phyloP scores from a whole-genome alignment of 1,284 basidiomycete genomes.

The Trichosporon sp. region DNA sequence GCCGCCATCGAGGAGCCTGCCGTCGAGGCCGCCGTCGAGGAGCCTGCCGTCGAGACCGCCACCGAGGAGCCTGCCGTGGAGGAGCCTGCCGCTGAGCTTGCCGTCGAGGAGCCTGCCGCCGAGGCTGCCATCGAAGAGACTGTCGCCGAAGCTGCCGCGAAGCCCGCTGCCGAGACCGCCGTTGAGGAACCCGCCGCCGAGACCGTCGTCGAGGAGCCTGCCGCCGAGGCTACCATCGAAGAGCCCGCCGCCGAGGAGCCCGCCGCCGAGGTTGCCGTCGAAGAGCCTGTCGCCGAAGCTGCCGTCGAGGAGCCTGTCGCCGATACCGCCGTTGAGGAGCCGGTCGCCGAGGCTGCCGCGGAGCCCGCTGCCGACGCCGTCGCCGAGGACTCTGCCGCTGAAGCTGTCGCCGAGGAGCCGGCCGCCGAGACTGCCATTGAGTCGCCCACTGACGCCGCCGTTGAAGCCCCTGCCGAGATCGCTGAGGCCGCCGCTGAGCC shows the following conservation, averaged over 20 bases:
- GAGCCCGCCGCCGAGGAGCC: no score
- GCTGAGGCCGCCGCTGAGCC: no score
- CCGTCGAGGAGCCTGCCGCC: not conserved
- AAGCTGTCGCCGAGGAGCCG: no score
- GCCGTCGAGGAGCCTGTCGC: not conserved
- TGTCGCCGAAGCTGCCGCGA: not conserved
- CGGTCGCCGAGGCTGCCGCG: not conserved
- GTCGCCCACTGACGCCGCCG: not conserved
- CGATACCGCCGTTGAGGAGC: not conserved
- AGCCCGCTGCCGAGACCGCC: not conserved
- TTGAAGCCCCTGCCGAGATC: no score
- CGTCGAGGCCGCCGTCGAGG: not conserved
- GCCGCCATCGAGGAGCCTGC: not conserved
- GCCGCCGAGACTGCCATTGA: no score
- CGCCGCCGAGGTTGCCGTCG: not conserved
- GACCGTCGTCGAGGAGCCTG: no score
- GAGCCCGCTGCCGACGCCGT: no score
- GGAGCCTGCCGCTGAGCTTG: not conserved
- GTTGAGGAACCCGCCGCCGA: no score
- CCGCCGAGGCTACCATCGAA: no score
- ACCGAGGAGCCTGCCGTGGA: not conserved
- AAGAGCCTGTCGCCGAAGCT: no score
- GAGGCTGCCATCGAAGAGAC: not conserved
- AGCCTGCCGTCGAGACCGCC: no score
- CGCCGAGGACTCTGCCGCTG: no score